A percentile compares a stretch with the other conserved stretches of the same genome.
These are phyloP conservation scores for Phialophora tarda DNA, from an alignment of 2,329 filamentous ascomycete species.

Conservation along the genomic window DNA sequence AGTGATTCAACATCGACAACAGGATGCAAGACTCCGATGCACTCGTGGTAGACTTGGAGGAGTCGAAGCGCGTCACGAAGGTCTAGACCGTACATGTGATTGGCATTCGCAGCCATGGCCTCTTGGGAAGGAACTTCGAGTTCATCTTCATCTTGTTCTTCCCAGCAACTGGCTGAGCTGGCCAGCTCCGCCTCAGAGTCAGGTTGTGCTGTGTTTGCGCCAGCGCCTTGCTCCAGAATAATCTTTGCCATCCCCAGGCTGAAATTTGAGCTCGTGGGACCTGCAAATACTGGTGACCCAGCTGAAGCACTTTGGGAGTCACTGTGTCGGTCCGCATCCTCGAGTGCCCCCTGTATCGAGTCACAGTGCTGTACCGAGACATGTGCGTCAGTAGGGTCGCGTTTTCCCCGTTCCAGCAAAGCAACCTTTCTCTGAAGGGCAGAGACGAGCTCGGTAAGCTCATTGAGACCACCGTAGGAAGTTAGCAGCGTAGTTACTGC, in stretches of 20 bases:
- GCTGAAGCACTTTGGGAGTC: neutral
- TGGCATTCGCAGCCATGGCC: conserved; percentile 1
- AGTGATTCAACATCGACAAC: conserved; percentile 14
- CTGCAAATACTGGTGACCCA: conserved; percentile 21
- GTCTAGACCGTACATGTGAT: conserved; percentile 4
- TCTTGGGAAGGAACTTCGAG: neutral
- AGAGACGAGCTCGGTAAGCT: conserved; percentile 20
- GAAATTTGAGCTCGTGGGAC: conserved; percentile 27
- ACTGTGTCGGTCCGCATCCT: neutral
- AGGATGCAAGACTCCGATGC: conserved; percentile 22
- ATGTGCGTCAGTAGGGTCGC: neutral
- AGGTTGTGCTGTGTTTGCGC: neutral
- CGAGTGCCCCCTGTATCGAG: neutral
- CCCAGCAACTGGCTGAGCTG: conserved; percentile 10
- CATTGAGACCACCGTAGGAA: conserved; percentile 9
- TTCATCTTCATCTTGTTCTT: conserved; percentile 19
- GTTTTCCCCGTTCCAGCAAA: conserved; percentile 20
- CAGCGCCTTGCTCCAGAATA: conserved; percentile 20
- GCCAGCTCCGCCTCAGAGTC: conserved; percentile 13
- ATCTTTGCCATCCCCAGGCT: conserved; percentile 24
- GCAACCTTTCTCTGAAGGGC: conserved; percentile 27
- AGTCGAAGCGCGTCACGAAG: conserved; percentile 19
- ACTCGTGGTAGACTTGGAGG: conserved; percentile 25
- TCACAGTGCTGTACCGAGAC: neutral
- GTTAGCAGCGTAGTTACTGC: neutral